Evolutionary conservation across 371 early-diverging fungal genomes (phyloP), one percentile per base, ranked within the genome.

Genomic region (Mortierella sp.): DNA sequence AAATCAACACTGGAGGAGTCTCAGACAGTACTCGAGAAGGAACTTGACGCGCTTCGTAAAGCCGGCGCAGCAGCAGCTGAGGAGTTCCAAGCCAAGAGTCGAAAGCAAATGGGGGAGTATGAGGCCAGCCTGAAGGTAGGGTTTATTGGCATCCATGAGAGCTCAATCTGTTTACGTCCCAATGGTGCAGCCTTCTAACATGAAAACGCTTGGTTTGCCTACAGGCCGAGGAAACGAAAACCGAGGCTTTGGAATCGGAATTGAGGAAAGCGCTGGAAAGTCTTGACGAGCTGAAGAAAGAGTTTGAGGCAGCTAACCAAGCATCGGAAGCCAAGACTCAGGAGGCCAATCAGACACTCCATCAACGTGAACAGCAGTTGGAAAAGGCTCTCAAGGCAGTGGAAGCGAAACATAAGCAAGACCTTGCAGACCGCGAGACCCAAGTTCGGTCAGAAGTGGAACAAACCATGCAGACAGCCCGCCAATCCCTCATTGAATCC

Each of bases 51-150:
- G 1, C 50, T 64, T 19, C 55, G 55, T 8, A 19, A 64, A 18
- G 30, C 58, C 23, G 54, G 43, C 14, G 50, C 55, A 1, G 38
- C 27, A 2, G 62, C 54, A 14, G n/a, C 52, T 12, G n/a, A 59
- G 19, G 57, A 59, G n/a, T 34, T 57, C 12, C n/a, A 65, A 23
- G 13, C 45, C 28, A 54, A 42, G 53, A 26, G 54, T 2, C 45
- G 27, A 13, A 28, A 42, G 53, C 51, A 52, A 28, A 24, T 53
- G 24, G 58, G 49, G 28, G 46, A 58, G 23, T 58, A 61, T 6
- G 58, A 53, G 23, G 27, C 54, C n/a, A 28, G 47, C 10, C 3
- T 71, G 24, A 59, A 56, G 71, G 71, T 71, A 59, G 31, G 2
- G 16, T n/a, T 34, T 19, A 14, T 10, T 34, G 0, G 31, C 28